Percentiles rank a stretch among this genome's conserved stretches.
phyloP scores from a whole-genome alignment of 140 eudicot species.

The Anethum foeniculum region DNA sequence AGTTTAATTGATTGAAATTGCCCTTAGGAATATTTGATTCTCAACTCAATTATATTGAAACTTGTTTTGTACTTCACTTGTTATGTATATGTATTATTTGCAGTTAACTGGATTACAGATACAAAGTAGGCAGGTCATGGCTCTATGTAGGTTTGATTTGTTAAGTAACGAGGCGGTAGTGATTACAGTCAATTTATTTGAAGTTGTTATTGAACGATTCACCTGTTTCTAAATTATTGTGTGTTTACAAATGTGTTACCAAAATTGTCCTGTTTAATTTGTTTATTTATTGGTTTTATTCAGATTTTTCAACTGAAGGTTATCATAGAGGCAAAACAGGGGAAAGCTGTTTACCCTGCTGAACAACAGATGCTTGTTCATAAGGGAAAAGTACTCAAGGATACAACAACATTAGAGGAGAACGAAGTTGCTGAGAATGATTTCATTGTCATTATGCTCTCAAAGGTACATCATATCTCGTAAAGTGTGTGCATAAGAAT shows the following conservation, averaged over 20 bases:
- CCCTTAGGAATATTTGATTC: background rate
- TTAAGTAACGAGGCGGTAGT: background rate
- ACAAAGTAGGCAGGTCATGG: background rate
- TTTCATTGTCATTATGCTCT: slow-evolving; percentile 50
- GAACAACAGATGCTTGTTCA: slow-evolving; percentile 54
- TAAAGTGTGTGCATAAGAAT: background rate
- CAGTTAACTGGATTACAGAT: background rate
- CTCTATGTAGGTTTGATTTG: background rate
- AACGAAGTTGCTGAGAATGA: slow-evolving; percentile 50
- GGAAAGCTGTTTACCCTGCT: slow-evolving; percentile 53
- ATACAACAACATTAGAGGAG: slow-evolving; percentile 50
- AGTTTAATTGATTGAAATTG: background rate
- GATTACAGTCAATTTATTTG: background rate
- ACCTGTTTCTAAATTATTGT: background rate
- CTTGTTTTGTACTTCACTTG: background rate
- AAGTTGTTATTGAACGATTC: background rate
- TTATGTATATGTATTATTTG: background rate
- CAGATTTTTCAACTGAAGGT: slow-evolving; percentile 61
- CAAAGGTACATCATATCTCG: slow-evolving; percentile 33
- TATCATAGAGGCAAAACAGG: slow-evolving; percentile 46
- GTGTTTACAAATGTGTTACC: background rate
- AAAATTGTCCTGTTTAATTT: background rate
- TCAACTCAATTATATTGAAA: no score
- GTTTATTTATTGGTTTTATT: slow-evolving; percentile 8
- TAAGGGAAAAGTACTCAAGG: slow-evolving; percentile 70